Conservation (phyloP, 371 early-diverging fungal genomes). For the Apophysomyces elegans region DNA sequence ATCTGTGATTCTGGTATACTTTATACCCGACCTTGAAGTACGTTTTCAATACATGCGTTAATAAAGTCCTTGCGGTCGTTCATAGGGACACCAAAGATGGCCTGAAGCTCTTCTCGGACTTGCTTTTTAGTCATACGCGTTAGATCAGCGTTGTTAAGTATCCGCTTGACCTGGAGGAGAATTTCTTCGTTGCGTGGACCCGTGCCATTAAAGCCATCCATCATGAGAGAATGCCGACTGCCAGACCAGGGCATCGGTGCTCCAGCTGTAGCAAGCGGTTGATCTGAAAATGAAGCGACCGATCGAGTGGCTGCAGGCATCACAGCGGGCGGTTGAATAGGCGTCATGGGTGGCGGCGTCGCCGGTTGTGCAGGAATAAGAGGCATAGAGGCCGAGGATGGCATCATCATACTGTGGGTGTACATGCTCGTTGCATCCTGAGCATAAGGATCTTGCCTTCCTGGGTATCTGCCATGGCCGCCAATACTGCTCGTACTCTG, state of each 20-base stretch:
- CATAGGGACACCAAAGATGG: constrained; percentile 51
- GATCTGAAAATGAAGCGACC: constrained; percentile 16
- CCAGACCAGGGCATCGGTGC: constrained; percentile 14
- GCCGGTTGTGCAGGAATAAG: constrained; percentile 38
- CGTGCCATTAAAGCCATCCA: constrained; percentile 33
- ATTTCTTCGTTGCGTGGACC: constrained; percentile 78
- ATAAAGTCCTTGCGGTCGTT: constrained; percentile 58
- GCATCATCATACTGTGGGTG: constrained; percentile 38
- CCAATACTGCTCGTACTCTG: constrained; percentile 37
- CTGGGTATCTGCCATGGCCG: constrained; percentile 16
- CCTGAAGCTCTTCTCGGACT: constrained; percentile 51
- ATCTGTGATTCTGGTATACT: not conserved
- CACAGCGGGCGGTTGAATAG: constrained; percentile 29
- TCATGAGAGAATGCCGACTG: constrained; percentile 37
- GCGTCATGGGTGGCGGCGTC: constrained; percentile 19
- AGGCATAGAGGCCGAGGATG: constrained; percentile 37
- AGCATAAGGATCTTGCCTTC: not conserved
- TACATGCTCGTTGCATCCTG: constrained; percentile 29
- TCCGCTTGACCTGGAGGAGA: constrained; percentile 71
- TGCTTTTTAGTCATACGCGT: constrained; percentile 87
- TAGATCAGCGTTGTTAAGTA: constrained; percentile 77
- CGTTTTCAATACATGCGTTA: constrained; percentile 52
- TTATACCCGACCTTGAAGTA: constrained; percentile 45
- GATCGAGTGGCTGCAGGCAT: constrained; percentile 17
- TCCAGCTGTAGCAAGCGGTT: constrained; percentile 13